Base-by-base conservation (phyloP, 2,329 filamentous ascomycete genomes). In the Aspergillus sp. region DNA sequence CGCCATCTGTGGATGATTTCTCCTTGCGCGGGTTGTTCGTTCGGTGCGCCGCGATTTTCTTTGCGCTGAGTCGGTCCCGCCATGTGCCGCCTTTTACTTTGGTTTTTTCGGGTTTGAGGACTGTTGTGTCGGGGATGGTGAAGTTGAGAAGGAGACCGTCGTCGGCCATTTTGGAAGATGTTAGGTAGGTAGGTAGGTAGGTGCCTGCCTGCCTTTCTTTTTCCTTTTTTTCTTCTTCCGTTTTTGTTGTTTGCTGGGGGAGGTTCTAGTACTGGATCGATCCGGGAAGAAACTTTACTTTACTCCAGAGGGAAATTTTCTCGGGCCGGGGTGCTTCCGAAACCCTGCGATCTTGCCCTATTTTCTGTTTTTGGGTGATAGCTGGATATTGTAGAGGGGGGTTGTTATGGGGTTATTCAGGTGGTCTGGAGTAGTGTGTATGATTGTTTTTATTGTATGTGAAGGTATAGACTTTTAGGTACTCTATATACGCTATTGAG, bases 61-160 rank as follows among this genome's bases (percentile, higher is more conserved):
- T 90, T 38, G 92, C 92, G 58, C 87, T 89, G 62, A 94, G 84
- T 63, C 95, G 86, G 74, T 97, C 93, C 72, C 91, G 90, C 95
- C 95, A 99, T 69, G 87, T 86, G n/a, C 95, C 95, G 67, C 95
- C 95, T 74, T 90, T 95, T 76, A 96, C 91, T 57, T 80, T 84
- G 3, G 82, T 79, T 3, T 82, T 78, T 67, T 83, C 82, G 5
- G 84, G 81, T 62, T 88, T 84, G 57, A 91, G 74, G 12, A 89
- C 84, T 17, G 81, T 84, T 62, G 81, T 84, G 65, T 91, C 87
- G 28, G 86, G 85, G 59, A 97, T 81, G 69, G 92, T 88, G 74
- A 98, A 97, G 71, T 98, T 98, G 73, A 98, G 82, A 59, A 97
- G 85, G 87, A 99, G 90, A 68, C 92, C 92, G 87, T 96, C 91